These are phyloP conservation scores for Raphanus hybrid DNA, from an alignment of 441 rosid species.

Conservation along the genomic window DNA sequence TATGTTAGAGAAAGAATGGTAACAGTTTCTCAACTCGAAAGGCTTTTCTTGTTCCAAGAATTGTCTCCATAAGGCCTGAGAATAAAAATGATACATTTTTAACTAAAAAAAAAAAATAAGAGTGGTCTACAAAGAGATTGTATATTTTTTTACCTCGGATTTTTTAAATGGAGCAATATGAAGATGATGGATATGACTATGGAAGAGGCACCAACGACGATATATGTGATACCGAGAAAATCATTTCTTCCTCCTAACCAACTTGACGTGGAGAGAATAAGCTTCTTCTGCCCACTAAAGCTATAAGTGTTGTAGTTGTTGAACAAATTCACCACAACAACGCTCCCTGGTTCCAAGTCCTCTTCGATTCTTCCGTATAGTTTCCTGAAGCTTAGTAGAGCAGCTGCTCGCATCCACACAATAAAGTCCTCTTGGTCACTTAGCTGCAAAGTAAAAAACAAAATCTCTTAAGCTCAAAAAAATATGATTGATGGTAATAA, in stretches of 20 bases:
- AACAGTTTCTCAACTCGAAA: slow-evolving; percentile 50
- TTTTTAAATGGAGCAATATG: slow-evolving; percentile 70
- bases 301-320: slow-evolving; percentile 93
- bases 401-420: slow-evolving; percentile 89
- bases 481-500: slow-evolving; percentile 12
- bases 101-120: not conserved
- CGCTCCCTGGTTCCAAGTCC: slow-evolving; percentile 66
- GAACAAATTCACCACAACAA: slow-evolving; percentile 58
- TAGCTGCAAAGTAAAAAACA: slow-evolving; percentile 49
- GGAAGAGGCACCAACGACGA: slow-evolving; percentile 68
- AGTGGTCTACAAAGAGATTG: not conserved
- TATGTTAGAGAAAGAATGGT: slow-evolving; percentile 35
- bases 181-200: slow-evolving; percentile 62
- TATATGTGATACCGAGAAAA: slow-evolving; percentile 73
- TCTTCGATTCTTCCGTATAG: slow-evolving; percentile 83
- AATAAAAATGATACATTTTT: slow-evolving; percentile 16
- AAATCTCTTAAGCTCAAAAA: slow-evolving; percentile 31
- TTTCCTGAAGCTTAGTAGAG: slow-evolving; percentile 82
- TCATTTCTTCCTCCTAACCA: slow-evolving; percentile 90
- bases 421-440: slow-evolving; percentile 88
- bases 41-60: slow-evolving; percentile 61
- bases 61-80: slow-evolving; percentile 63
- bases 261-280: slow-evolving; percentile 73
- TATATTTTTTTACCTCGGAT: slow-evolving; percentile 49
- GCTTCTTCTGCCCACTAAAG: slow-evolving; percentile 81